Evolutionary conservation across 2,329 filamentous ascomycete species (phyloP), one percentile per base, ranked within the genome.

Genomic region (Phaeoacremonium minimum): DNA sequence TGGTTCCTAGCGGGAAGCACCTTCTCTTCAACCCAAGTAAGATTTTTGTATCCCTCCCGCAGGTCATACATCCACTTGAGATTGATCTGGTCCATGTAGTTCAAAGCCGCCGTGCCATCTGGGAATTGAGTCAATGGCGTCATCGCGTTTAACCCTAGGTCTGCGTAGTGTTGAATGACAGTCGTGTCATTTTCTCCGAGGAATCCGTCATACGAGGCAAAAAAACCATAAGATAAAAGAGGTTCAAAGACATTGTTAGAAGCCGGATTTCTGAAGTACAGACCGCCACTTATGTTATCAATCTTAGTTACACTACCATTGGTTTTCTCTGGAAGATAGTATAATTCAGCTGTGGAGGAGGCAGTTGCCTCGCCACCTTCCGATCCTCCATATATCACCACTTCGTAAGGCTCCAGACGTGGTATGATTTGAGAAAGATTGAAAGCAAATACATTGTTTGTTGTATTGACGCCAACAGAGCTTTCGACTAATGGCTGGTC

Each of bases 31-130:
- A 68, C 58, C 33, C 60, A 60, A 3, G 58, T 61, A 20, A 66
- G 44, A 45, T 71, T 71, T 47, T 58, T 60, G 48, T 65, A 71
- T n/a, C 51, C 56, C 18, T 62, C 55, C 12, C 67, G 57, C 40
- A 73, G 46, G 37, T 69, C 61, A 43, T 67, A 72, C 64, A 67
- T 66, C 55, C 60, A 66, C 18, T 55, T 53, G 36, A 71, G 42
- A 17, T 57, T 54, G 31, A 58, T 50, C 17, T 42, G 34, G 34
- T 64, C 61, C 58, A 72, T 61, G 45, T 61, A 60, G 7, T 52
- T 47, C 22, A 67, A 64, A 7, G 60, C 55, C 5, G 52, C 44
- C 13, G 56, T 51, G 15, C 60, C 60, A 37, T 62, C 57, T 15
- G 52, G 51, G 36, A 61, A 63, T 14, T 55, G 61, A 1, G 62